Conservation (phyloP, 164 flowering plant genomes). For the Warburgia ugandensis region DNA sequence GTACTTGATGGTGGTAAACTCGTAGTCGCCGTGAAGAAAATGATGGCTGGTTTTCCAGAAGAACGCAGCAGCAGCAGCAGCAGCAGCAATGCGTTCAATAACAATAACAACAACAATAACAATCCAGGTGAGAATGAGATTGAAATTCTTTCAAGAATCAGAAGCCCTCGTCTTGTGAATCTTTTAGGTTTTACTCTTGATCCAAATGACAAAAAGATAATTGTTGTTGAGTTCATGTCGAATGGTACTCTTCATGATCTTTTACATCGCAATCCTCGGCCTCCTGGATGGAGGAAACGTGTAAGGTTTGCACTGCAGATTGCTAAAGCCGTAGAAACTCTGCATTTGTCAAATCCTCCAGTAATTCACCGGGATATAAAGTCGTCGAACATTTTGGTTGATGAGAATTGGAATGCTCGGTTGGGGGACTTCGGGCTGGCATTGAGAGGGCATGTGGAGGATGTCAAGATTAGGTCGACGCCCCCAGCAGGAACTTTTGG, state of each 20-base stretch:
- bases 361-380: conserved; percentile 90
- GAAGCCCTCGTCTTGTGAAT: conserved; percentile 51
- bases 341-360: conserved; percentile 72
- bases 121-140: conserved; percentile 63
- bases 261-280: conserved; percentile 37
- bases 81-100: not conserved
- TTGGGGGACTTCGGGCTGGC: conserved; percentile 85
- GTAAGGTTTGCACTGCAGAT: conserved; percentile 50
- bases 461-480: conserved; percentile 39
- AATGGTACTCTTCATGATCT: conserved; percentile 66
- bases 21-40: conserved; percentile 57
- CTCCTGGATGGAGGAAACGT: conserved; percentile 56
- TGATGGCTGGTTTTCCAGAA: not conserved
- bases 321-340: conserved; percentile 45
- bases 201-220: conserved; percentile 19
- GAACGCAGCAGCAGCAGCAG: not conserved
- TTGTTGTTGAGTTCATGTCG: conserved; percentile 82
- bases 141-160: conserved; percentile 57
- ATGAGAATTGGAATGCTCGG: conserved; percentile 44
- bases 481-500: conserved; percentile 90
- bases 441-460: conserved; percentile 65
- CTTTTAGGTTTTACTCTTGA: conserved; percentile 51
- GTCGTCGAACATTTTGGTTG: conserved; percentile 73
- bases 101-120: not conserved
- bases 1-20: conserved; percentile 41